phyloP scores from a whole-genome alignment of 2,329 filamentous ascomycete genomes.

The Diaporthe sp. region DNA sequence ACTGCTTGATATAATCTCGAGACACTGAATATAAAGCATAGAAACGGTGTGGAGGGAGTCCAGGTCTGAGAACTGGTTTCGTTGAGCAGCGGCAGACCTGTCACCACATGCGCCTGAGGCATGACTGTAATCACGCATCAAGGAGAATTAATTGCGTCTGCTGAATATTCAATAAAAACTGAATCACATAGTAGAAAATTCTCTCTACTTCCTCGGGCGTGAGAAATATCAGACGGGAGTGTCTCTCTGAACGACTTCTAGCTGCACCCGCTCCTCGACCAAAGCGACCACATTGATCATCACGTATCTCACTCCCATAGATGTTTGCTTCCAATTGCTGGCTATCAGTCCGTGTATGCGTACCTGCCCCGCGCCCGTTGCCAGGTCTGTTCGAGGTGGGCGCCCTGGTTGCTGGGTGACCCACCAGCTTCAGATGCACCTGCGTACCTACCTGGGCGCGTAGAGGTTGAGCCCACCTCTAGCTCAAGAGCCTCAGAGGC shows the following conservation, averaged over 20 bases:
- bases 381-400: background rate
- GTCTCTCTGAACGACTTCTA: no score
- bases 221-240: background rate
- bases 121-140: background rate
- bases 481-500: background rate
- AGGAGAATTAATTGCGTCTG: background rate
- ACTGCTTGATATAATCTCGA: background rate
- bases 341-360: background rate
- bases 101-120: background rate
- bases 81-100: background rate
- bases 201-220: background rate
- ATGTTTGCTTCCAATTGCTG: background rate
- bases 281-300: background rate
- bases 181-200: no score
- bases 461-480: no score
- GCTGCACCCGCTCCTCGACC: background rate
- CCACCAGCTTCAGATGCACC: background rate
- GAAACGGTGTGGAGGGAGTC: background rate
- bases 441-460: background rate
- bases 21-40: background rate
- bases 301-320: background rate
- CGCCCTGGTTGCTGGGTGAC: slow-evolving; percentile 11
- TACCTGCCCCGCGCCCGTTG: background rate
- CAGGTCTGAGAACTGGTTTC: background rate
- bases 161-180: accelerated